Percentiles rank a stretch among this genome's conserved stretches.
Evolutionary conservation across 2,329 filamentous ascomycete genomes (phyloP).

Genomic region (Magnaporthiopsis incrustans): DNA sequence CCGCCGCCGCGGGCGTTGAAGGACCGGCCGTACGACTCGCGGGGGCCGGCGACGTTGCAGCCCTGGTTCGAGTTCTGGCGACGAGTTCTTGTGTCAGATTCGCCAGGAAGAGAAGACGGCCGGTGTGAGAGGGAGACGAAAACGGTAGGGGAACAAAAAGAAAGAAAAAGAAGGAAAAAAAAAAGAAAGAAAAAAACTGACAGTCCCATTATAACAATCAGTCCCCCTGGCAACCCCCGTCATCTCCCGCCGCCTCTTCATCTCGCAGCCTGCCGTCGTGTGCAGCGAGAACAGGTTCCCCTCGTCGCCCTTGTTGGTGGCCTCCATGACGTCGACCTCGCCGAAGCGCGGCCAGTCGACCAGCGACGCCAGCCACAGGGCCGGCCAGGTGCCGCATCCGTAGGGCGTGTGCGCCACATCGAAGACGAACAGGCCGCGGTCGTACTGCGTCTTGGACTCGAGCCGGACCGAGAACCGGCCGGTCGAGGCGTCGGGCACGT

Average conservation of each 20-base stretch:
- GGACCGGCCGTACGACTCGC: conserved; percentile 36
- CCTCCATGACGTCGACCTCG: conserved; percentile 57
- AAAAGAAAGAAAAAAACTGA: not conserved
- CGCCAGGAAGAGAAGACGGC: no score
- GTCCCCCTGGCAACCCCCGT: conserved; percentile 32
- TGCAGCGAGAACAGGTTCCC: conserved; percentile 56
- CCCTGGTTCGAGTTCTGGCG: conserved; percentile 41
- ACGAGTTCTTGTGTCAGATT: no score
- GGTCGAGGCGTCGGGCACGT: conserved; percentile 41
- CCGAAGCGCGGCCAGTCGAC: conserved; percentile 50
- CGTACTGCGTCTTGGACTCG: conserved; percentile 51
- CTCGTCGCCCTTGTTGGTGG: conserved; percentile 41
- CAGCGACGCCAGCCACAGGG: conserved; percentile 56
- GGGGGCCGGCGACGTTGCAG: conserved; percentile 41
- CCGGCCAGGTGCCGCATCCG: conserved; percentile 57
- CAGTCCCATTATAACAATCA: conserved; percentile 38
- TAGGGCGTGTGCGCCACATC: conserved; percentile 56
- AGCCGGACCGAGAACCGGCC: conserved; percentile 58
- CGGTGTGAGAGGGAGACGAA: no score
- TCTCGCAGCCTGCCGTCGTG: conserved; percentile 42
- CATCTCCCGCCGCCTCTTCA: conserved; percentile 41
- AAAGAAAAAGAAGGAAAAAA: not conserved
- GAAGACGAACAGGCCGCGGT: conserved; percentile 59
- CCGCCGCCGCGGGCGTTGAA: conserved; percentile 50
- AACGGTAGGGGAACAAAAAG: not conserved